Evolutionary conservation across 2,329 filamentous ascomycete species (phyloP).

Genomic region (Calonectria hawksworthii): DNA sequence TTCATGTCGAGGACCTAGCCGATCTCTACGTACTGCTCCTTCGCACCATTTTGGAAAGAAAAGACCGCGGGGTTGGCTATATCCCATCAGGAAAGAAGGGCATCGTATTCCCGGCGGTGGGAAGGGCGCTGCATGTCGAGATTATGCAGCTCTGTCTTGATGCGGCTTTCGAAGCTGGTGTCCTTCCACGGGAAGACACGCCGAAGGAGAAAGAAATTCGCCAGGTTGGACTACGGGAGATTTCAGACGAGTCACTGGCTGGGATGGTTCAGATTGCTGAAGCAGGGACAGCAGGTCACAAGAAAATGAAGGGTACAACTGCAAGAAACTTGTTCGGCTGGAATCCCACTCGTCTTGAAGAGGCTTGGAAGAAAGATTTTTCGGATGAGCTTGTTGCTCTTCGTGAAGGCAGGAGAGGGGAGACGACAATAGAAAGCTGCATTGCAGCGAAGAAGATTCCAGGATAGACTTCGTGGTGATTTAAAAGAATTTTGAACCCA

Average conservation of each 20-base stretch:
- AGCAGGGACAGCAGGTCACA: conserved; percentile 5
- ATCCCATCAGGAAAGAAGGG: conserved; percentile 16
- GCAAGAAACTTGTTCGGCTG: conserved; percentile 17
- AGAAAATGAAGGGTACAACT: conserved; percentile 20
- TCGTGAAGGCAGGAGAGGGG: background rate
- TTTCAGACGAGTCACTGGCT: conserved; percentile 22
- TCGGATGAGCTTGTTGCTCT: background rate
- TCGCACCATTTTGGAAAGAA: conserved; percentile 11
- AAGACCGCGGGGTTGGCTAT: conserved; percentile 17
- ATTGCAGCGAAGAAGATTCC: background rate
- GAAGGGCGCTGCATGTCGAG: background rate
- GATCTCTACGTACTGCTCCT: conserved; percentile 17
- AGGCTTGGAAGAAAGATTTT: background rate
- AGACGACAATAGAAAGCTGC: background rate
- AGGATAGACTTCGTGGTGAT: background rate
- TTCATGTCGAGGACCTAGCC: conserved; percentile 23
- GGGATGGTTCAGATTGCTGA: conserved; percentile 26
- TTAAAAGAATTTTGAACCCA: background rate
- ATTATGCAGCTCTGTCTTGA: conserved; percentile 16
- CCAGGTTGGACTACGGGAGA: background rate
- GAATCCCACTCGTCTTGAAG: background rate
- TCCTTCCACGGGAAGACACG: conserved; percentile 10
- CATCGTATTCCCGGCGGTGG: conserved; percentile 15
- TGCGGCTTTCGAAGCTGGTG: background rate
- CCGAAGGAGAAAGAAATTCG: conserved; percentile 9